Percentiles rank a stretch among this genome's conserved stretches.
Evolutionary conservation across 2,329 filamentous ascomycete species (phyloP).

Genomic region (Fonsecaea monophora): DNA sequence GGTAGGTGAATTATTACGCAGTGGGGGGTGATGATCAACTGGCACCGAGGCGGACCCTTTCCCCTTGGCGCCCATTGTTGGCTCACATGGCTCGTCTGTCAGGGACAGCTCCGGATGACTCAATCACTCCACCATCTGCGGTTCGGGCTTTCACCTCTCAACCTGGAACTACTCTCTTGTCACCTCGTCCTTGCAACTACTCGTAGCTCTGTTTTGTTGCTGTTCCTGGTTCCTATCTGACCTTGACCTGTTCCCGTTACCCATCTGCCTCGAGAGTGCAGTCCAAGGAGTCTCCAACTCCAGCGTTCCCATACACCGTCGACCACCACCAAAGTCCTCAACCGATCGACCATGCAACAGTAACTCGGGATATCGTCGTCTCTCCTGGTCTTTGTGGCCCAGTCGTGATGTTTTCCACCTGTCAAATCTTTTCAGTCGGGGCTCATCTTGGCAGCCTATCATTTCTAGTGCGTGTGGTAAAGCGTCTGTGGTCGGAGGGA

Average conservation of each 20-base stretch:
- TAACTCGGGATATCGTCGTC: background rate
- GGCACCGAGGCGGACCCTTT: background rate
- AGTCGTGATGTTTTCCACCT: background rate
- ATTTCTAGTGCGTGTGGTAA: background rate
- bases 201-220: background rate
- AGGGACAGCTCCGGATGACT: background rate
- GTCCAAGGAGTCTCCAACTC: background rate
- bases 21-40: background rate
- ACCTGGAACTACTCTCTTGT: background rate
- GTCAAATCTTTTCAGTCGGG: background rate
- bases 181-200: background rate
- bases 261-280: background rate
- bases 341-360: background rate
- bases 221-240: background rate
- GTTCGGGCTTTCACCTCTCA: background rate
- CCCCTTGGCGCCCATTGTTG: constrained; percentile 26
- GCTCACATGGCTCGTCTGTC: background rate
- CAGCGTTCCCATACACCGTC: background rate
- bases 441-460: background rate
- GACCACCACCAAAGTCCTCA: background rate
- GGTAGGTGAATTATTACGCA: background rate
- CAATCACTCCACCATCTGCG: constrained; percentile 4
- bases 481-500: background rate
- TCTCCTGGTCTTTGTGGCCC: background rate
- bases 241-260: background rate